Percentiles rank a stretch among this genome's conserved stretches.
Conservation (phyloP, 2,329 filamentous ascomycete species). For the Penicillium vulpinum region DNA sequence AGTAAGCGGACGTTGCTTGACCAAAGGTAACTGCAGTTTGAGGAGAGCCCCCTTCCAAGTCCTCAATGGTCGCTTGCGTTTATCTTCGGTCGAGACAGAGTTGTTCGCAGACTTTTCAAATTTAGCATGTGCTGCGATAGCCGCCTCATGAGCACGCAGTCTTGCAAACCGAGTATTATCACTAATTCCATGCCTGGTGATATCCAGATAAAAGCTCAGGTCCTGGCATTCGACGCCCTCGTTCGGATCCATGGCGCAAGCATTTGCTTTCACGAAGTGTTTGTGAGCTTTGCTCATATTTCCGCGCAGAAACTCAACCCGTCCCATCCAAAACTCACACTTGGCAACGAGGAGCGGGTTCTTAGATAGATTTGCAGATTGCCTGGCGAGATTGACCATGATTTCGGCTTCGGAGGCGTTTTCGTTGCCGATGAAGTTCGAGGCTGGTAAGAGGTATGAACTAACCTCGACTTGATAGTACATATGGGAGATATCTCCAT, state of each 20-base stretch:
- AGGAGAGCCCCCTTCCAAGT: not conserved
- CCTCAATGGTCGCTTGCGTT: not conserved
- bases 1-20: not conserved
- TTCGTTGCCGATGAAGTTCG: not conserved
- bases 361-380: slow-evolving; percentile 1
- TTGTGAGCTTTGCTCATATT: slow-evolving; percentile 16
- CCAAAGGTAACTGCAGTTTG: not conserved
- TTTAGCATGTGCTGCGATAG: not conserved
- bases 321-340: slow-evolving; percentile 32
- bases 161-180: not conserved
- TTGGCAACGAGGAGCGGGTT: slow-evolving; percentile 12
- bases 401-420: slow-evolving; percentile 8
- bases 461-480: not conserved
- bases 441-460: not conserved
- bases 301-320: slow-evolving; percentile 21
- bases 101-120: not conserved
- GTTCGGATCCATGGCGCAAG: slow-evolving; percentile 16
- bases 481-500: not conserved
- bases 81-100: not conserved
- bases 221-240: slow-evolving; percentile 20
- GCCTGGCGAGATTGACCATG: slow-evolving; percentile 6
- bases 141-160: not conserved
- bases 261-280: slow-evolving; percentile 19
- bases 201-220: slow-evolving; percentile 8
- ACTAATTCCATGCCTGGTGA: slow-evolving; percentile 3